Evolutionary conservation across 1,284 basidiomycete genomes (phyloP), one percentile per base, ranked within the genome.

Genomic region (Sporisorium scitamineum): DNA sequence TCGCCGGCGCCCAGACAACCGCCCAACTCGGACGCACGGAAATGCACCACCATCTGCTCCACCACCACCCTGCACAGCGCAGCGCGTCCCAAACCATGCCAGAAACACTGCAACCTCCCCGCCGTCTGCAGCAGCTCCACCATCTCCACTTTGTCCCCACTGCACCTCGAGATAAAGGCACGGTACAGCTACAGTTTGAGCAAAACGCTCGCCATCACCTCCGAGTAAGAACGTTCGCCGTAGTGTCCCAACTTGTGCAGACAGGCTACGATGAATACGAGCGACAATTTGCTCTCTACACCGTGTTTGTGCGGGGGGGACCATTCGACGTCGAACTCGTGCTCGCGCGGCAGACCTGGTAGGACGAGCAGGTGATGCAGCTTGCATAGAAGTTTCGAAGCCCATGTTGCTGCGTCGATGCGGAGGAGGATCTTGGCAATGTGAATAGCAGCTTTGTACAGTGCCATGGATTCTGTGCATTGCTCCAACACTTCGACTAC

Each of bases 91-190:
- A 47, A n/a, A 14, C 41, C 39, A 13, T 47, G 54, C 54, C 54
- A 56, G 54, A 56, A 56, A 27, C 54, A 47, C 27, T 56, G 44
- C 54, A 56, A 27, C 11, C 54, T 41, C 6, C 41, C 54, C 22
- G 26, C 29, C 1, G 44, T 41, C 29, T 47, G 41, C 11, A 56
- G 9, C 24, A 56, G n/a, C 8, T 41, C 37, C 52, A 54, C 34
- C 52, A 54, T 54, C 16, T 54, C 52, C 22, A 54, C 52, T 37
- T 10, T 3, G 34, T 54, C 24, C 1, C 6, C 6, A 16, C 37
- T 24, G n/a, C 2, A 2, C 3, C 3, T 4, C 34, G 24, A 18
- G 18, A 24, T 14, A 41, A 39, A 54, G 22, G 34, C 16, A 13
- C 22, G 52, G 52, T 54, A 54, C 6, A 54, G 52, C 52, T 41